Conservation (phyloP, 192 early-diverging fungal species). For the Podila epicladia region DNA sequence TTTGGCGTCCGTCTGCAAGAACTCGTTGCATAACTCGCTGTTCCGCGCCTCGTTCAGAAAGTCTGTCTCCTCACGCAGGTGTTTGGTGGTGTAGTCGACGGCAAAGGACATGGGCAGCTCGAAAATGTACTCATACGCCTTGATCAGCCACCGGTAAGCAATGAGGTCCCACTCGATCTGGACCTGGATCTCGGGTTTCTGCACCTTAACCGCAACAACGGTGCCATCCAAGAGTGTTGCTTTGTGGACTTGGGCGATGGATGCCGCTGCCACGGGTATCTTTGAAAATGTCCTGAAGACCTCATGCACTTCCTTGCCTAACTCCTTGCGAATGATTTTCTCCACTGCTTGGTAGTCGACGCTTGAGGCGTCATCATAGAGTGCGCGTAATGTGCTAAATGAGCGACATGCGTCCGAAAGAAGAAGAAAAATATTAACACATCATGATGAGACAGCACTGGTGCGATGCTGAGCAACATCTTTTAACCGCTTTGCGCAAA, state of each 20-base stretch:
- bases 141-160: constrained; percentile 69
- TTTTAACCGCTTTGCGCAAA: no score
- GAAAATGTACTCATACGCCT: constrained; percentile 79
- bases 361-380: constrained; percentile 88
- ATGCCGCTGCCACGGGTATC: constrained; percentile 84
- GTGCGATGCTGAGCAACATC: no score
- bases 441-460: not conserved
- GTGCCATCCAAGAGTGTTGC: constrained; percentile 74
- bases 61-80: constrained; percentile 86
- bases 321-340: constrained; percentile 73
- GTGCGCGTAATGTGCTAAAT: constrained; percentile 62
- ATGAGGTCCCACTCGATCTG: constrained; percentile 90
- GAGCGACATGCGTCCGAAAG: not conserved
- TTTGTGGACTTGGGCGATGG: constrained; percentile 96
- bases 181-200: constrained; percentile 86
- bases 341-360: constrained; percentile 71
- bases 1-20: constrained; percentile 57
- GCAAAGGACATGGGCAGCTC: constrained; percentile 86
- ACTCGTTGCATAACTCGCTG: constrained; percentile 68
- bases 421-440: not conserved
- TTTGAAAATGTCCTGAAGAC: constrained; percentile 79
- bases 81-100: constrained; percentile 73
- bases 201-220: constrained; percentile 90
- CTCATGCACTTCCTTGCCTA: constrained; percentile 66
- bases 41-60: constrained; percentile 91